Base-by-base conservation (phyloP, 2,329 filamentous ascomycete species). In the Aspergillus arachidicola region DNA sequence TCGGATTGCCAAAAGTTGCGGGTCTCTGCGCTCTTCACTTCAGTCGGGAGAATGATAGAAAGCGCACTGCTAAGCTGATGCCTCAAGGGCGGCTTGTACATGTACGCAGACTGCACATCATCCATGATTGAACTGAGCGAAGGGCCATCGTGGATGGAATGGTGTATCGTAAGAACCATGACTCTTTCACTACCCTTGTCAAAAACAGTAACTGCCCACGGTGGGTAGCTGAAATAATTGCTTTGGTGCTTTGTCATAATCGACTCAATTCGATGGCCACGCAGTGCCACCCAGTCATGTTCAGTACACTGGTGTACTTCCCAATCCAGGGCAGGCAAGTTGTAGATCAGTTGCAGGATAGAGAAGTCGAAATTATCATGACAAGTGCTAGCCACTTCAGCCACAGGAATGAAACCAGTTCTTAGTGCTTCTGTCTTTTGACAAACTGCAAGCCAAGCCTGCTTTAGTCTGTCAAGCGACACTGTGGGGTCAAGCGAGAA, bases 81-180 rank as follows among this genome's bases (percentile, higher is more conserved):
- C 41, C 73, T 66, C n/a, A 57, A 21, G 11, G 70, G 64, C 10
- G 66, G 64, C 50, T 68, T 69, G 45, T 63, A 61, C 2, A 54
- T 58, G 57, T 76, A 76, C 6, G 70, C 68, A 3, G 61, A 60
- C 11, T 64, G 63, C 21, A 77, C 63, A 58, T 76, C 73, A 23
- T 67, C 63, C 32, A 72, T 59, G 3, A 78, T 70, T 9, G 71
- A 68, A n/a, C 66, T 61, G 5, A 78, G 67, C 9, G 74, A 75
- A 26, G 71, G 71, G 1, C 71, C 75, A 61, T 78, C 75, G 28
- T 75, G 72, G 21, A 78, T 66, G 2, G 74, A 70, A 63, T 78
- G 75, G 41, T 78, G 75, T 14, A 78, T 70, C 4, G 73, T 78
- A 19, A 81, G 51, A 57, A 80, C 73, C 75, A 81, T 74, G 6